Evolutionary conservation across 2,329 filamentous ascomycete genomes (phyloP).

Genomic region (Venturia pyrina): DNA sequence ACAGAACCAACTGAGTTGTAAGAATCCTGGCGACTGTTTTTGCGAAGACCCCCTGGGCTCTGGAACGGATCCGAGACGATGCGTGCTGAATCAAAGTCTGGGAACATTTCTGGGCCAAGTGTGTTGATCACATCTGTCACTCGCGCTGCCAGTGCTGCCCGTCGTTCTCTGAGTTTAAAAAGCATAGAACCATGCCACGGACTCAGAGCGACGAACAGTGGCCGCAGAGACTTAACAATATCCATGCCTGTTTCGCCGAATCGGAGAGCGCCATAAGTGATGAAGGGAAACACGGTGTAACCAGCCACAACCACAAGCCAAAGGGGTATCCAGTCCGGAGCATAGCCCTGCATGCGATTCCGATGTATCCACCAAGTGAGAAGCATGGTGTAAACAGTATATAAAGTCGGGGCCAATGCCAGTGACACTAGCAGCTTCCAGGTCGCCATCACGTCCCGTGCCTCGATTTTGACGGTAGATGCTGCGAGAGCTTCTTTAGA

Average conservation of each 20-base stretch:
- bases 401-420: constrained; percentile 70
- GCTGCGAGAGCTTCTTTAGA: constrained; percentile 74
- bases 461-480: constrained; percentile 80
- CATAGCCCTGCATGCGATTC: constrained; percentile 72
- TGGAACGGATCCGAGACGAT: constrained; percentile 28
- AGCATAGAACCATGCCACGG: constrained; percentile 58
- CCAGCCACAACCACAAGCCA: constrained; percentile 67
- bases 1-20: neutral
- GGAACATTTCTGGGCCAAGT: constrained; percentile 89
- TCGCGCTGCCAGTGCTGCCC: constrained; percentile 65
- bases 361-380: constrained; percentile 69
- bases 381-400: constrained; percentile 68
- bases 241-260: constrained; percentile 99
- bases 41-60: neutral
- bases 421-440: constrained; percentile 90
- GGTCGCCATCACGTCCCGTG: constrained; percentile 81
- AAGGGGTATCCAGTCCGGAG: constrained; percentile 70
- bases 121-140: constrained; percentile 92
- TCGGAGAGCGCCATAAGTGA: constrained; percentile 86
- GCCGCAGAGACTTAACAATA: constrained; percentile 87
- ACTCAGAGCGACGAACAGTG: constrained; percentile 74
- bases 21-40: neutral
- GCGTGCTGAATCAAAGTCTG: constrained; percentile 54
- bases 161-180: constrained; percentile 61
- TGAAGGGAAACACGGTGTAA: constrained; percentile 70